Base-by-base conservation (phyloP, 2,329 filamentous ascomycete species). In the Zymoseptoria passerinii region DNA sequence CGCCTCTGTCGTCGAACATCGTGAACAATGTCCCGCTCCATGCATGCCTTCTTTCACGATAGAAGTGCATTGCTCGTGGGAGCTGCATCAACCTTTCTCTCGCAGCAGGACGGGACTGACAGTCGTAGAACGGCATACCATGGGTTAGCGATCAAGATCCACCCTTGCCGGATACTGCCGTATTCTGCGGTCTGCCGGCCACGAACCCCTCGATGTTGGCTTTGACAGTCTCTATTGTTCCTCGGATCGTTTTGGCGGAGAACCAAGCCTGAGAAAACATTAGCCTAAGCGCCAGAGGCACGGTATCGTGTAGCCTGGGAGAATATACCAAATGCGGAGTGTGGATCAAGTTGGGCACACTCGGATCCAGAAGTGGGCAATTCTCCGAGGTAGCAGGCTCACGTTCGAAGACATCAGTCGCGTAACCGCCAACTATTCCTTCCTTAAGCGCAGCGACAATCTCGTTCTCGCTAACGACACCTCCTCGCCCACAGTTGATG, bases 391-490 rank as follows among this genome's bases (percentile, higher is more conserved):
- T 75, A 3, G 72, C 74, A 20, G 80, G 80, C 63, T 81, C 79
- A 28, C 69, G 68, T 51, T 72, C 66, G 55, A 78, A 78, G 8
- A 81, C 80, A 65, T 81, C 79, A 0, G 75, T 78, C 4, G 76
- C 79, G 48, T 77, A 78, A 2, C 79, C 79, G 7, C 74, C 74
- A 50, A 81, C 78, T 59, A 68, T 67, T 16, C 71, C 71, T n/a
- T 76, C 68, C 51, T 72, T 74, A 55, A 81, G 63, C 1, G 79
- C 78, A 13, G 69, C 64, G 8, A 77, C 72, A 6, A 81, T 68
- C 2, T 77, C 78, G 0, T 63, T 62, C 65, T 81, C 80, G 55
- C 81, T 75, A 10, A 81, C 75, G n/a, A 81, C 76, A 1, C 78
- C 78, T 13, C 79, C 79, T 20, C 80, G 74, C 10, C 65, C 68